phyloP scores from a whole-genome alignment of 768 basidiomycete genomes.

The Leccinum variicolor region DNA sequence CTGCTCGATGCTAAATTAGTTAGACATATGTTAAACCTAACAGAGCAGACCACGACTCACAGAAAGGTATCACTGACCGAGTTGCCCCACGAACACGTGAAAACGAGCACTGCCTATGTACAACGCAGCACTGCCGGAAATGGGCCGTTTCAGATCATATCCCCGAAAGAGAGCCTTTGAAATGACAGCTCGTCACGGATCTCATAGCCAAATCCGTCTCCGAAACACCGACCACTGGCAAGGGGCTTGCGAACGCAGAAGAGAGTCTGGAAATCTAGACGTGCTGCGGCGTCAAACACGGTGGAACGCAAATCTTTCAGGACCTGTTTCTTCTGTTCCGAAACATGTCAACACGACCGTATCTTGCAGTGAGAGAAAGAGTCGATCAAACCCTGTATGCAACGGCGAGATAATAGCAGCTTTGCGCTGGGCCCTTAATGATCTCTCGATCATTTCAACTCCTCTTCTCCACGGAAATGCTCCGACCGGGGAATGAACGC shows the following conservation, averaged over 20 bases:
- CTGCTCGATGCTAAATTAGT: conserved; percentile 64
- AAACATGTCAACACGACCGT: conserved; percentile 8
- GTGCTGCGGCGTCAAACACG: conserved; percentile 30
- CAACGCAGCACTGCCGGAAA: conserved; percentile 10
- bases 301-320: conserved; percentile 76
- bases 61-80: conserved; percentile 50
- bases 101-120: conserved; percentile 11
- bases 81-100: conserved; percentile 57
- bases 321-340: conserved; percentile 75
- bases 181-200: conserved; percentile 77
- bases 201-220: conserved; percentile 84
- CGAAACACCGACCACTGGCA: conserved; percentile 60
- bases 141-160: conserved; percentile 68
- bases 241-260: conserved; percentile 81
- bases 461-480: conserved; percentile 69
- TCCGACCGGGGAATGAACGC: conserved; percentile 49
- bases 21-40: background rate
- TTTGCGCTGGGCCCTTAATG: conserved; percentile 62
- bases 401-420: conserved; percentile 73
- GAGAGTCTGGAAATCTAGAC: conserved; percentile 56
- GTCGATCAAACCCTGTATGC: conserved; percentile 61
- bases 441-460: conserved; percentile 77
- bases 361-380: conserved; percentile 3
- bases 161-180: conserved; percentile 67
- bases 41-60: conserved; percentile 3